Evolutionary conservation across 1,284 basidiomycete species (phyloP).

Genomic region (Ganoderma multipileum): DNA sequence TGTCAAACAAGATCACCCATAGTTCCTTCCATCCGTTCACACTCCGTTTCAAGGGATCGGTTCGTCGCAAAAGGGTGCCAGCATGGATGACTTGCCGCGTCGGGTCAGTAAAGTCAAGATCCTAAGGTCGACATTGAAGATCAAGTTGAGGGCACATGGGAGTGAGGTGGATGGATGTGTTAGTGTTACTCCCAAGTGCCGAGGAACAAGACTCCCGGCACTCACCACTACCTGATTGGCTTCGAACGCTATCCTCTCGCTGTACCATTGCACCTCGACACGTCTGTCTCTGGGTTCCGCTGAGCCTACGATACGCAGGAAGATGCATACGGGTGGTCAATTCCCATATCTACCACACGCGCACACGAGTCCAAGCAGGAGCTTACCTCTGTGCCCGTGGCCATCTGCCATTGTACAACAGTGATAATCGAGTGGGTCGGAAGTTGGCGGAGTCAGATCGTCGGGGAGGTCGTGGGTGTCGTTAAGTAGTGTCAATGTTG

Average conservation of each 20-base stretch:
- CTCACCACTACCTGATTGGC: slow-evolving; percentile 18
- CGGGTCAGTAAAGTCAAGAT: slow-evolving; percentile 22
- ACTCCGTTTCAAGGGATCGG: slow-evolving; percentile 61
- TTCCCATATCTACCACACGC: neutral
- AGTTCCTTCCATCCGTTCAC: slow-evolving; percentile 79
- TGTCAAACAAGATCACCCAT: slow-evolving; percentile 90
- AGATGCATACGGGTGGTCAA: neutral
- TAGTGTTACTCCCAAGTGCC: neutral
- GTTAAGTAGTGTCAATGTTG: neutral
- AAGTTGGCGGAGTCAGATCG: no score
- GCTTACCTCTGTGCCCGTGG: neutral
- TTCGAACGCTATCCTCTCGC: slow-evolving; percentile 24
- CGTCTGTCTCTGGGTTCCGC: slow-evolving; percentile 2
- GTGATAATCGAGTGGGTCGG: neutral
- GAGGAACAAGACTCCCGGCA: neutral
- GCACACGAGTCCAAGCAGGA: neutral
- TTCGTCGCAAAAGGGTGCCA: slow-evolving; percentile 24
- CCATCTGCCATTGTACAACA: slow-evolving; percentile 1
- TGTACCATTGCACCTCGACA: slow-evolving; percentile 22
- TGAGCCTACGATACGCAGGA: neutral
- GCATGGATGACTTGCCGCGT: slow-evolving; percentile 26
- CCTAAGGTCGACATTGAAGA: slow-evolving; percentile 6
- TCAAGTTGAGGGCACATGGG: neutral
- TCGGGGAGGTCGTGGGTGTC: neutral
- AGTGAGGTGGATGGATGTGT: no score